A percentile compares a stretch with the other conserved stretches of the same genome.
These are phyloP conservation scores for Lasiosphaeria miniovina DNA, from an alignment of 495 filamentous ascomycete species.

Conservation along the genomic window DNA sequence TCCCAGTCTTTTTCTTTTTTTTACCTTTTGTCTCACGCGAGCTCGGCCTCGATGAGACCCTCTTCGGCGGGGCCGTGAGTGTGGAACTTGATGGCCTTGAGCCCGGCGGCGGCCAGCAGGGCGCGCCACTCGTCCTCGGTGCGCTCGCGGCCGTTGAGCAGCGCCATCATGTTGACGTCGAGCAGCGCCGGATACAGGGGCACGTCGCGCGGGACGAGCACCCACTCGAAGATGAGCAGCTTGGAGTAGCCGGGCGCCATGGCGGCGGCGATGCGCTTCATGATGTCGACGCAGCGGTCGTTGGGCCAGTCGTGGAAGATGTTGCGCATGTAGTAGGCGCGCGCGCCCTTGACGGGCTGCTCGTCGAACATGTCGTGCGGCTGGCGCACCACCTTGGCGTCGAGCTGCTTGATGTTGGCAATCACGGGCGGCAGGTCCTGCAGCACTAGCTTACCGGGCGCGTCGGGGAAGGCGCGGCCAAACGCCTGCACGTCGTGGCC, in stretches of 20 bases:
- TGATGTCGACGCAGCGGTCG: constrained; percentile 33
- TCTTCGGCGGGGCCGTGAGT: constrained; percentile 27
- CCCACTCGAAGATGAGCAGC: constrained; percentile 50
- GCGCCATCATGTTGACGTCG: constrained; percentile 25
- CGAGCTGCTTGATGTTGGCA: constrained; percentile 21
- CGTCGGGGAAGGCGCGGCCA: constrained; percentile 24
- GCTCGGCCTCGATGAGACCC: constrained; percentile 40
- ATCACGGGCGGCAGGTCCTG: constrained; percentile 42
- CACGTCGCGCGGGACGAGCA: constrained; percentile 41
- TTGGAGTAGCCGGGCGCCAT: constrained; percentile 45
- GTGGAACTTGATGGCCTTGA: constrained; percentile 40
- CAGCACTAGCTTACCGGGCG: constrained; percentile 29
- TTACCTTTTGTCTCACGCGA: constrained; percentile 1
- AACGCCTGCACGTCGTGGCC: constrained; percentile 40
- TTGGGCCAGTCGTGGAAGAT: constrained; percentile 49
- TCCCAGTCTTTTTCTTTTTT: neutral
- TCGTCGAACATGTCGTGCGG: constrained; percentile 41
- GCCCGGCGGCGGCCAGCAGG: constrained; percentile 27
- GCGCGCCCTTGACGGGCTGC: constrained; percentile 46
- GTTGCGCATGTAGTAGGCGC: constrained; percentile 43
- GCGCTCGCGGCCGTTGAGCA: constrained; percentile 19
- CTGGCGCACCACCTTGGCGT: constrained; percentile 20
- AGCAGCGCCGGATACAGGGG: constrained; percentile 40
- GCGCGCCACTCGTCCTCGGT: constrained; percentile 25
- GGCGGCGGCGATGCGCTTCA: constrained; percentile 28